A percentile compares a stretch with the other conserved stretches of the same genome.
Conservation (phyloP, 2,329 filamentous ascomycete genomes). For the Colletotrichum chrysophilum region DNA sequence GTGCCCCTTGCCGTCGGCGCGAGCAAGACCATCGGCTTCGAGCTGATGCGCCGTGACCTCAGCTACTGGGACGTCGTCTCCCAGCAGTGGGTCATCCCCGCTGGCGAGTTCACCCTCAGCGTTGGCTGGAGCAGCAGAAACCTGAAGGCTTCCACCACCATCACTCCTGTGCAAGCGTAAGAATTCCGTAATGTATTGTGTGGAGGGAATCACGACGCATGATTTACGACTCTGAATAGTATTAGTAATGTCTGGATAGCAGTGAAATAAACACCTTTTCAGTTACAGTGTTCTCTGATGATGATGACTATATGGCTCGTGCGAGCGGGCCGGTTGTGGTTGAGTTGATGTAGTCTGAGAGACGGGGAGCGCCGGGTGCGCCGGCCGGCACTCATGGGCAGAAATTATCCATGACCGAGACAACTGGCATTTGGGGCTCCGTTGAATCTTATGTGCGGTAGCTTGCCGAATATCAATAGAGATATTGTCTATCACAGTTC, state of each 20-base stretch:
- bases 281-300: neutral
- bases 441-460: neutral
- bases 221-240: conserved; percentile 13
- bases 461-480: neutral
- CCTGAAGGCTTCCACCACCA: conserved; percentile 11
- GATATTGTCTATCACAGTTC: neutral
- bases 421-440: neutral
- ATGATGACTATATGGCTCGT: neutral
- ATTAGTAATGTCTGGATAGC: conserved; percentile 14
- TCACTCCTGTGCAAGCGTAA: conserved; percentile 15
- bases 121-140: conserved; percentile 35
- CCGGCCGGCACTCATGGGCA: neutral
- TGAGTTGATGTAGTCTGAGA: neutral
- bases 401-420: neutral
- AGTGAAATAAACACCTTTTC: neutral
- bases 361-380: neutral
- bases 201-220: neutral
- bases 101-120: conserved; percentile 32
- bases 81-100: conserved; percentile 45
- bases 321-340: neutral
- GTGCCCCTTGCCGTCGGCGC: conserved; percentile 45
- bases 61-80: conserved; percentile 53
- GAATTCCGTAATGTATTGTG: neutral
- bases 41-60: conserved; percentile 51
- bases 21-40: conserved; percentile 45